Evolutionary conservation across 2,329 filamentous ascomycete genomes (phyloP).

Genomic region (Monilinia vaccinii-corymbosi): DNA sequence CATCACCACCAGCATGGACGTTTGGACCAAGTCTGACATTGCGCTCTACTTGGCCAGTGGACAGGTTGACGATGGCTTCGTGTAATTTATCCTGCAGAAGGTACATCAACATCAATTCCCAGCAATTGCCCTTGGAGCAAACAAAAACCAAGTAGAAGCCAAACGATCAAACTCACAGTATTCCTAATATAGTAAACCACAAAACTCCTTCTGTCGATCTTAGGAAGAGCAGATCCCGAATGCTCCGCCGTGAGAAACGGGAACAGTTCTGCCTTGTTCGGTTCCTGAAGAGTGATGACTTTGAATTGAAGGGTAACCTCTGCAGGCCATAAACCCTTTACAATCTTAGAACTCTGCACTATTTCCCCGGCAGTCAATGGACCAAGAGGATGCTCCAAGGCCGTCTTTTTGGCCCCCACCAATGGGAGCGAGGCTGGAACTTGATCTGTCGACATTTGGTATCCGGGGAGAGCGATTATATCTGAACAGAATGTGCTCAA

Average conservation of each 20-base stretch:
- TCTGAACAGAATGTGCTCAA: not conserved
- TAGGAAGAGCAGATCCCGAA: constrained; percentile 32
- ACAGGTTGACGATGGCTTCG: constrained; percentile 48
- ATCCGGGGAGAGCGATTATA: not conserved
- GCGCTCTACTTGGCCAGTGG: constrained; percentile 40
- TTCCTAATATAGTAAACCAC: constrained; percentile 50
- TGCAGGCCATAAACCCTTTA: constrained; percentile 45
- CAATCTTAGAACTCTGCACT: constrained; percentile 37
- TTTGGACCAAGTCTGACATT: constrained; percentile 51
- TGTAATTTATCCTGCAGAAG: constrained; percentile 47
- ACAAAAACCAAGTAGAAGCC: not conserved
- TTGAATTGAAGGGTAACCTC: constrained; percentile 53
- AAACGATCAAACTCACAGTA: constrained; percentile 38
- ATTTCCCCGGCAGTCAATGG: constrained; percentile 52
- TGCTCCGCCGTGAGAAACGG: constrained; percentile 43
- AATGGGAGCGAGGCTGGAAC: constrained; percentile 20
- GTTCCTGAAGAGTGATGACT: constrained; percentile 49
- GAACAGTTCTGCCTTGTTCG: constrained; percentile 42
- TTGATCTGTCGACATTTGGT: constrained; percentile 14
- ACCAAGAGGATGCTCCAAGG: constrained; percentile 44
- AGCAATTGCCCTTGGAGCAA: not conserved
- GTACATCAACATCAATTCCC: not conserved
- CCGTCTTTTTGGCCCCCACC: constrained; percentile 19
- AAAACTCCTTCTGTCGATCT: constrained; percentile 42
- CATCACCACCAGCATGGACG: constrained; percentile 49